Conservation (phyloP, 257 asterid genomes). For the Ocimum tenuiflorum region DNA sequence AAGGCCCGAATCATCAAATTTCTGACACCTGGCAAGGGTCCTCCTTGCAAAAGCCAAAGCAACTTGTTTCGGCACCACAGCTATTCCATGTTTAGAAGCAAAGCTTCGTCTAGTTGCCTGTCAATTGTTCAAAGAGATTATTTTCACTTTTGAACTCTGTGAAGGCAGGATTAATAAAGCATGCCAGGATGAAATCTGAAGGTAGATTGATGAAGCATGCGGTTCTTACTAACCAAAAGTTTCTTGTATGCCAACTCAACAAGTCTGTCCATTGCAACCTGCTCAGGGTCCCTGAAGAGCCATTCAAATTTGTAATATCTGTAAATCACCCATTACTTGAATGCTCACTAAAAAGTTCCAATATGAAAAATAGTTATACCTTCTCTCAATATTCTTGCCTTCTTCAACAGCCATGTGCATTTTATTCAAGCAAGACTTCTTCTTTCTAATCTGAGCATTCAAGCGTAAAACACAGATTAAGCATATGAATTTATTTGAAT, state of each 20-base stretch:
- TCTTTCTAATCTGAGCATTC: constrained; percentile 48
- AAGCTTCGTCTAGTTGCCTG: constrained; percentile 90
- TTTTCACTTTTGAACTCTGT: too few species aligned
- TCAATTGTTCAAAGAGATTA: constrained; percentile 21
- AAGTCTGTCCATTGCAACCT: constrained; percentile 70
- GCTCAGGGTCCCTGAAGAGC: constrained; percentile 73
- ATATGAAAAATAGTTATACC: constrained; percentile 38
- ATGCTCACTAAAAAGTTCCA: too few species aligned
- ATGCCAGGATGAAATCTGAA: background rate
- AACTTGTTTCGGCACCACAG: constrained; percentile 73
- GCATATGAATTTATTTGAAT: too few species aligned
- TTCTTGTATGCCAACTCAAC: constrained; percentile 76
- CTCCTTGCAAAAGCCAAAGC: constrained; percentile 78
- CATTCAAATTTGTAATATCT: constrained; percentile 9
- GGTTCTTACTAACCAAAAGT: constrained; percentile 54
- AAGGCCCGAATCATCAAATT: constrained; percentile 58
- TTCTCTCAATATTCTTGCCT: constrained; percentile 39
- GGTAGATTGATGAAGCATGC: background rate
- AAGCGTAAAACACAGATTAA: too few species aligned
- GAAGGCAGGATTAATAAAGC: too few species aligned
- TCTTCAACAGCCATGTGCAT: constrained; percentile 48
- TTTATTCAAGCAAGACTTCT: constrained; percentile 46
- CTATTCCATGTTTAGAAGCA: constrained; percentile 71
- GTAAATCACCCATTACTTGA: background rate
- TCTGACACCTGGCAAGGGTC: constrained; percentile 66